A percentile compares a stretch with the other conserved stretches of the same genome.
phyloP scores from a whole-genome alignment of 208 protist genomes.

The Borovskyia barvae region DNA sequence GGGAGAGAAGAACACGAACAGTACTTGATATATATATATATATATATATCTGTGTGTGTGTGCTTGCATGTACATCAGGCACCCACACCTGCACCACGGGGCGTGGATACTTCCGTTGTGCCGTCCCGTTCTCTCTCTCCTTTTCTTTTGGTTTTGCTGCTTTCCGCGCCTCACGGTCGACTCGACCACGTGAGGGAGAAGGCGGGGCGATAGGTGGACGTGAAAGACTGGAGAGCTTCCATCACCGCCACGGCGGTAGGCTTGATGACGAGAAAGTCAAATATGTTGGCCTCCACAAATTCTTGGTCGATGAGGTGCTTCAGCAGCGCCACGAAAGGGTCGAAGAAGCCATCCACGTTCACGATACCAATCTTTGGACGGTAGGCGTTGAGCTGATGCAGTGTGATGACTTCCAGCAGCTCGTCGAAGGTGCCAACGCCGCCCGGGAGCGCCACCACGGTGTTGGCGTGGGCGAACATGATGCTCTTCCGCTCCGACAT shows the following conservation, averaged over 20 bases:
- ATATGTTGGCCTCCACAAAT: constrained; percentile 45
- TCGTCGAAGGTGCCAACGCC: constrained; percentile 86
- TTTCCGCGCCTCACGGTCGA: too few species aligned
- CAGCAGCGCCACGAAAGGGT: constrained; percentile 57
- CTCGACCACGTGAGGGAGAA: constrained; percentile 38
- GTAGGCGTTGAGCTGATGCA: constrained; percentile 78
- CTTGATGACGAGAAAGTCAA: constrained; percentile 45
- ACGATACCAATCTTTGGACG: constrained; percentile 71
- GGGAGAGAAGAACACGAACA: neutral
- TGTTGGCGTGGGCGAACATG: constrained; percentile 72
- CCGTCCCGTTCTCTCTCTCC: constrained; percentile 3
- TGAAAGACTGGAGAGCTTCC: constrained; percentile 39
- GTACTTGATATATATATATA: neutral
- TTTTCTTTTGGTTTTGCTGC: neutral
- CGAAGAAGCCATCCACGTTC: constrained; percentile 72
- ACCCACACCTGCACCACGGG: neutral
- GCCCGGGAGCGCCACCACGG: constrained; percentile 72
- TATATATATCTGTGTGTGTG: neutral
- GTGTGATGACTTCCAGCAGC: constrained; percentile 77
- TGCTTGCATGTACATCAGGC: neutral
- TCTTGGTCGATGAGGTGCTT: constrained; percentile 58
- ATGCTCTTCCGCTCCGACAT: constrained; percentile 88
- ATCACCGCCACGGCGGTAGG: constrained; percentile 48
- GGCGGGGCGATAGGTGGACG: constrained; percentile 27
- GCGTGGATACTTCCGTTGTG: too few species aligned